Evolutionary conservation across 495 filamentous ascomycete genomes (phyloP).

Genomic region (Aspergillus nidulans): DNA sequence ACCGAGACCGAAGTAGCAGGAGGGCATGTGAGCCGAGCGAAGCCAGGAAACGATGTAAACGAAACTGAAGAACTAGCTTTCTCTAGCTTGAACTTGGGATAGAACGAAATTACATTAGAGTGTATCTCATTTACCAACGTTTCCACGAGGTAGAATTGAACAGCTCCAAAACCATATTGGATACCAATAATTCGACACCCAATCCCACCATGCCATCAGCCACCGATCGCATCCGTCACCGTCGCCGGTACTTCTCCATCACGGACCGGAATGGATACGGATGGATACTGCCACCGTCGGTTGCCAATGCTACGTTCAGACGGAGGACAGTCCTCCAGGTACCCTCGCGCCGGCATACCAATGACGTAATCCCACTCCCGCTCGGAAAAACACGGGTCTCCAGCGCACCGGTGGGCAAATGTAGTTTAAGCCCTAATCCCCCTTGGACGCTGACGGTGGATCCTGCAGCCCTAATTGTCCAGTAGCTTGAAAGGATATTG

Average conservation of each 20-base stretch:
- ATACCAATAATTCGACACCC: neutral
- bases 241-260: neutral
- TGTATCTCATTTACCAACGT: neutral
- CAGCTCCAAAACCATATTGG: neutral
- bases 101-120: constrained; percentile 1
- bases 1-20: constrained; percentile 5
- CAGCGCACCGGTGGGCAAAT: constrained; percentile 20
- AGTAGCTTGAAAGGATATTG: neutral
- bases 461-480: neutral
- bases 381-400: constrained; percentile 17
- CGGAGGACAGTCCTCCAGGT: constrained; percentile 27
- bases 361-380: constrained; percentile 10
- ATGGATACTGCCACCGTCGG: too few relatives aligned
- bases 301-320: neutral
- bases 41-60: neutral
- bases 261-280: too few relatives aligned
- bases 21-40: constrained; percentile 6
- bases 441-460: neutral
- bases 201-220: neutral
- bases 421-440: neutral
- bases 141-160: too few relatives aligned
- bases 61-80: neutral
- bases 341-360: neutral
- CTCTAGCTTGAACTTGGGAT: neutral
- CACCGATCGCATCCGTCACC: neutral